Conservation (phyloP, 805 yeast genomes). For the Cyberlindnera maclurae region DNA sequence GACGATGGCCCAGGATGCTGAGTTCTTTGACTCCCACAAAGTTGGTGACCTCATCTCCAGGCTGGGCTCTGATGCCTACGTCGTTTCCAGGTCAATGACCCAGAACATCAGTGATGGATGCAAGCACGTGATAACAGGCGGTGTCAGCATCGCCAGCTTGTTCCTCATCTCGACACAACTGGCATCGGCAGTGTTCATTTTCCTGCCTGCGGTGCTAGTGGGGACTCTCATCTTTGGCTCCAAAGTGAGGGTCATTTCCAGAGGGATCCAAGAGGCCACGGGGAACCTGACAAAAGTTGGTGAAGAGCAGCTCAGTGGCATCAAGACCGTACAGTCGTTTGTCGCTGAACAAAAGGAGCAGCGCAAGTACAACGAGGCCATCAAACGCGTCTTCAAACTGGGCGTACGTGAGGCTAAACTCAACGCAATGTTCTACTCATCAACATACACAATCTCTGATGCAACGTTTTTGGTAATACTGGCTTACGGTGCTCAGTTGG, state of each 20-base stretch:
- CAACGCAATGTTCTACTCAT: slow-evolving; percentile 70
- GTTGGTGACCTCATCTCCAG: slow-evolving; percentile 93
- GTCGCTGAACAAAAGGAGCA: slow-evolving; percentile 83
- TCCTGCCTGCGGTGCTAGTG: slow-evolving; percentile 75
- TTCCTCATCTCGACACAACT: slow-evolving; percentile 72
- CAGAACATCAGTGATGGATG: slow-evolving; percentile 90
- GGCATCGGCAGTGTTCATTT: slow-evolving; percentile 68
- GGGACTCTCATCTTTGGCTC: slow-evolving; percentile 82
- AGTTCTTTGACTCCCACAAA: slow-evolving; percentile 88
- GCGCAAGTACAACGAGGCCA: slow-evolving; percentile 64
- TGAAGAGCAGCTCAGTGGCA: slow-evolving; percentile 85
- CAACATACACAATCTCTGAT: slow-evolving; percentile 83
- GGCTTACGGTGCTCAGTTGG: slow-evolving; percentile 77
- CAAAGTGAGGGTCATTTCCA: slow-evolving; percentile 66
- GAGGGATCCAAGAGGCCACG: slow-evolving; percentile 74
- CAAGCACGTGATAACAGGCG: slow-evolving; percentile 73
- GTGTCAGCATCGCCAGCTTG: slow-evolving; percentile 89
- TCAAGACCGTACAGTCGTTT: slow-evolving; percentile 86
- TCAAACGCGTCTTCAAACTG: slow-evolving; percentile 54
- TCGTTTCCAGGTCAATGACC: slow-evolving; percentile 82
- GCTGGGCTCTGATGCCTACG: slow-evolving; percentile 81
- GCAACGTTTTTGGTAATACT: slow-evolving; percentile 67
- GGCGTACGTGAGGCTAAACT: slow-evolving; percentile 77
- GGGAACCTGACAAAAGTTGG: slow-evolving; percentile 85
- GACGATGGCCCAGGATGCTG: slow-evolving; percentile 81